Conservation (phyloP, 208 protist species). For the Acanthamoeba castellanii region DNA sequence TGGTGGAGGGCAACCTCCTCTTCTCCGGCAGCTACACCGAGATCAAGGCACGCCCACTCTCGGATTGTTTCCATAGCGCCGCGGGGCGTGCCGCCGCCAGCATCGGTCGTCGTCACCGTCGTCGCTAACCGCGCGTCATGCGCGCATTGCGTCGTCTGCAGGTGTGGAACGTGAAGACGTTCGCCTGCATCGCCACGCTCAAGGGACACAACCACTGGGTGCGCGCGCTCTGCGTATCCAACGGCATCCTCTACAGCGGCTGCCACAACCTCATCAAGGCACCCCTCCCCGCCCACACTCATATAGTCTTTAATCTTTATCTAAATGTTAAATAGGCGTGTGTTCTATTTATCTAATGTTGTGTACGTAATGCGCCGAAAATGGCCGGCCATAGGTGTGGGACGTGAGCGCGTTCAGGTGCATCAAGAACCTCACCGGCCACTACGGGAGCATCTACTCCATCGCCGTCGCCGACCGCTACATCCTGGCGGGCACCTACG, state of each 20-base stretch:
- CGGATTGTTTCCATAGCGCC: background rate
- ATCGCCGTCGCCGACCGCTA: background rate
- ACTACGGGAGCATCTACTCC: slow-evolving; percentile 72
- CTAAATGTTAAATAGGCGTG: background rate
- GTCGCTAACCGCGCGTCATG: background rate
- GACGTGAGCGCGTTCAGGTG: slow-evolving; percentile 55
- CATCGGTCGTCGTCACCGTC: no score
- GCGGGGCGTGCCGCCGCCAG: background rate
- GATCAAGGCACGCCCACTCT: slow-evolving; percentile 28
- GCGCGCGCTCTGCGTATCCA: slow-evolving; percentile 53
- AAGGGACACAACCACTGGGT: slow-evolving; percentile 74
- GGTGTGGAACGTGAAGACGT: slow-evolving; percentile 64
- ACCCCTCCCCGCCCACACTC: background rate
- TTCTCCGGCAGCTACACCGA: slow-evolving; percentile 68
- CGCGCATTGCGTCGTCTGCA: background rate
- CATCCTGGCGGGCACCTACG: slow-evolving; percentile 46
- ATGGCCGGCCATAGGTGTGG: slow-evolving; percentile 60
- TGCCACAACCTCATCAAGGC: slow-evolving; percentile 73
- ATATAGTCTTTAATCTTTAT: background rate
- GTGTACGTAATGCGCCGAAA: background rate
- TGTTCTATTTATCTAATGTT: background rate
- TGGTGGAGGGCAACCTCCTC: slow-evolving; percentile 53
- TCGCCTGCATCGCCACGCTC: slow-evolving; percentile 40
- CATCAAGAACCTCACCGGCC: slow-evolving; percentile 61
- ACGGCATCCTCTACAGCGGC: slow-evolving; percentile 51